phyloP scores from a whole-genome alignment of 2,329 filamentous ascomycete genomes.

The Kalmusia sp. region DNA sequence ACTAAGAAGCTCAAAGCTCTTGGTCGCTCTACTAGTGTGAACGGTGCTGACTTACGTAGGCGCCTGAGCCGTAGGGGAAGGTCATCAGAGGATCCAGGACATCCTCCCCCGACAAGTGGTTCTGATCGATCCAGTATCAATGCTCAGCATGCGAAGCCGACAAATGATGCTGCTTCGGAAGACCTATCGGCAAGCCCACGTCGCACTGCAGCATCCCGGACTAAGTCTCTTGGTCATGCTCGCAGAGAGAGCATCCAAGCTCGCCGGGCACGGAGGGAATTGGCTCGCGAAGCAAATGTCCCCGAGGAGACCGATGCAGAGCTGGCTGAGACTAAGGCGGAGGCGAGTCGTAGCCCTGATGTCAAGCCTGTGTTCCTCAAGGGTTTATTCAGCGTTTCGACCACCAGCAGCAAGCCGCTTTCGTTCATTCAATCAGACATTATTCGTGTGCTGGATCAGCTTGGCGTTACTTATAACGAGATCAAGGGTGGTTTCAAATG shows the following conservation, averaged over 20 bases:
- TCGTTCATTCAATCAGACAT: constrained; percentile 86
- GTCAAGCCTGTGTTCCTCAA: constrained; percentile 96
- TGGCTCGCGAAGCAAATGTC: constrained; percentile 76
- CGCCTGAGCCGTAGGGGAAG: constrained; percentile 64
- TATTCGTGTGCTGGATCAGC: constrained; percentile 83
- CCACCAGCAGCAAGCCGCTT: constrained; percentile 90
- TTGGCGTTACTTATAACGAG: constrained; percentile 89
- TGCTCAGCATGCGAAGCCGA: constrained; percentile 55
- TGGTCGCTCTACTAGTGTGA: constrained; percentile 89
- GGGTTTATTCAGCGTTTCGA: constrained; percentile 95
- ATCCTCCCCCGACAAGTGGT: constrained; percentile 77
- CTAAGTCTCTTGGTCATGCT: constrained; percentile 88
- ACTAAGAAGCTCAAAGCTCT: constrained; percentile 71
- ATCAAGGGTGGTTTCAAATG: constrained; percentile 95
- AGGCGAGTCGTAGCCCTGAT: constrained; percentile 69
- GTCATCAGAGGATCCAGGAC: constrained; percentile 62
- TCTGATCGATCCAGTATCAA: constrained; percentile 74
- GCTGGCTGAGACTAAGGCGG: constrained; percentile 61
- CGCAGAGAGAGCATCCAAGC: constrained; percentile 92
- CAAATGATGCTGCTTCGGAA: constrained; percentile 58
- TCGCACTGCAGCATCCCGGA: constrained; percentile 57
- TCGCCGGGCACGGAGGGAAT: constrained; percentile 76
- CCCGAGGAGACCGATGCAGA: constrained; percentile 92
- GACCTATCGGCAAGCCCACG: constrained; percentile 46
- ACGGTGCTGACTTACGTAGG: constrained; percentile 80